These are phyloP conservation scores for Suillus variegatus DNA, from an alignment of 768 basidiomycete species.

Conservation along the genomic window DNA sequence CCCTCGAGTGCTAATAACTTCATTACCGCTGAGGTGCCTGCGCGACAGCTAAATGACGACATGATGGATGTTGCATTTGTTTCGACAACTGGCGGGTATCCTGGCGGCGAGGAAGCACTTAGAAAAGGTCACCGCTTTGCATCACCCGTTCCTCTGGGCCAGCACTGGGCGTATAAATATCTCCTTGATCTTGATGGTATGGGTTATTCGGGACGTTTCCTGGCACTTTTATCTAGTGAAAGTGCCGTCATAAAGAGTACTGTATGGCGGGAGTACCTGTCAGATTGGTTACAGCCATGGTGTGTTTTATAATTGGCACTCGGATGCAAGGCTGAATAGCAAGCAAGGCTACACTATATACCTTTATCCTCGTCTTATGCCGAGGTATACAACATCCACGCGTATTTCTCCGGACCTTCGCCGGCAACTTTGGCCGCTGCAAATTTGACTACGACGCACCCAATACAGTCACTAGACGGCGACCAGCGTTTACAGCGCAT, in stretches of 20 bases:
- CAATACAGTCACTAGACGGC: conserved; percentile 49
- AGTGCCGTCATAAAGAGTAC: conserved; percentile 90
- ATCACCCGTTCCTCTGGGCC: conserved; percentile 76
- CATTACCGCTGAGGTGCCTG: conserved; percentile 61
- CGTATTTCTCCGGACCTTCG: conserved; percentile 90
- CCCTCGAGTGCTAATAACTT: conserved; percentile 59
- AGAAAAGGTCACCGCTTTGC: conserved; percentile 66
- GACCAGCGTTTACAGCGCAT: conserved; percentile 78
- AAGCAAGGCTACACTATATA: conserved; percentile 86
- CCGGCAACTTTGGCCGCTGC: conserved; percentile 53
- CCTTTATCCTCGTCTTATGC: conserved; percentile 84
- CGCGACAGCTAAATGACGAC: conserved; percentile 65
- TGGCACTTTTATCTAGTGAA: conserved; percentile 83
- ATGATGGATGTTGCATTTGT: conserved; percentile 91
- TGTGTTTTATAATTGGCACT: conserved; percentile 28
- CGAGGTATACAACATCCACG: conserved; percentile 92
- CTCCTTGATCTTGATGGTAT: conserved; percentile 92
- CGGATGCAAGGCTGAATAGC: conserved; percentile 1
- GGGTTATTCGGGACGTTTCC: conserved; percentile 91
- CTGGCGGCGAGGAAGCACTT: conserved; percentile 71
- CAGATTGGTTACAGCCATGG: conserved; percentile 94
- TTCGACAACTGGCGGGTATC: conserved; percentile 73
- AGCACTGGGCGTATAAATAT: conserved; percentile 93
- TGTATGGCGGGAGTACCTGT: conserved; percentile 89
- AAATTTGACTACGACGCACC: conserved; percentile 46